Conservation (phyloP, 331 rosid species). For the Quercus phellos region DNA sequence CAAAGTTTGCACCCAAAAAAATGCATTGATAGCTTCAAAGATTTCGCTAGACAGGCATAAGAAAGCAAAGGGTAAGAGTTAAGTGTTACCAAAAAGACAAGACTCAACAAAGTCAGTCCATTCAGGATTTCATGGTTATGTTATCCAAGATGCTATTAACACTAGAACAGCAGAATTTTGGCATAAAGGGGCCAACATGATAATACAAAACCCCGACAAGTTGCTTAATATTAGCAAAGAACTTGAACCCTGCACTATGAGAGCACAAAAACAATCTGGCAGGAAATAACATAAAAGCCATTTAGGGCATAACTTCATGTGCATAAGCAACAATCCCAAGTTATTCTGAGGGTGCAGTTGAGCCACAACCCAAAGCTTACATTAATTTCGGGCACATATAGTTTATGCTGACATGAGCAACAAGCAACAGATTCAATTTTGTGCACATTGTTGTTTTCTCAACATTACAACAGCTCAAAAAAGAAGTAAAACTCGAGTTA, state of each 20-base stretch:
- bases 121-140: neutral
- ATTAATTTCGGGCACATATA: neutral
- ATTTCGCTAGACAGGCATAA: neutral
- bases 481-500: neutral
- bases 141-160: neutral
- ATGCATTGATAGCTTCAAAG: neutral
- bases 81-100: neutral
- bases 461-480: neutral
- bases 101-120: neutral
- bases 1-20: neutral
- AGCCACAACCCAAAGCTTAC: neutral
- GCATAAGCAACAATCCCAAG: neutral
- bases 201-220: no score
- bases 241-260: neutral
- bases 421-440: constrained; percentile 1
- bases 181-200: neutral
- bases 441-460: constrained; percentile 3
- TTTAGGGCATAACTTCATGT: neutral
- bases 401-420: neutral
- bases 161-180: neutral
- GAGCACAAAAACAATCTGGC: neutral
- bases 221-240: neutral
- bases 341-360: neutral
- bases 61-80: neutral
- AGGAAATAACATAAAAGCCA: neutral